Evolutionary conservation across 441 rosid species (phyloP).

Genomic region (Viola pubescens): DNA sequence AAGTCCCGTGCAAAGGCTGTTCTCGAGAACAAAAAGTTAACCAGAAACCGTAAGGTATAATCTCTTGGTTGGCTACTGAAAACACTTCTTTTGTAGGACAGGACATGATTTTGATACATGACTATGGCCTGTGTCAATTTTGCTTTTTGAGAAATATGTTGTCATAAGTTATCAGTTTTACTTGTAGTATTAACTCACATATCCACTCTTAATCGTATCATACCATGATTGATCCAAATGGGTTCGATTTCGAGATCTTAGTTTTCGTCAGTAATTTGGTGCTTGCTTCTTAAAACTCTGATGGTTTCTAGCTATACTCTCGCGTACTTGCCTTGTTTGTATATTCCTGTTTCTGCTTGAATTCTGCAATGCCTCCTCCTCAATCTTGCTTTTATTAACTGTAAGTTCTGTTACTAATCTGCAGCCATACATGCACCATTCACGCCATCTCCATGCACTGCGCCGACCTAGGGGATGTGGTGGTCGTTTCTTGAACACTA

Average conservation of each 20-base stretch:
- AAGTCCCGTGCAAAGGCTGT: constrained; percentile 82
- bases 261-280: too few relatives aligned
- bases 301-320: too few relatives aligned
- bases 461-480: constrained; percentile 88
- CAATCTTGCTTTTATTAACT: not conserved
- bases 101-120: not conserved
- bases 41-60: constrained; percentile 55
- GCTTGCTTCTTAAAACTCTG: too few relatives aligned
- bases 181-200: too few relatives aligned
- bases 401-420: constrained; percentile 14
- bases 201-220: too few relatives aligned
- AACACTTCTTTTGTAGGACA: not conserved
- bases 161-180: too few relatives aligned
- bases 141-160: too few relatives aligned
- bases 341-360: too few relatives aligned
- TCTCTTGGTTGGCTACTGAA: constrained; percentile 2
- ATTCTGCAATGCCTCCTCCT: not conserved
- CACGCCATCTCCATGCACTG: constrained; percentile 88
- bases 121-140: too few relatives aligned
- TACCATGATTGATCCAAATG: too few relatives aligned
- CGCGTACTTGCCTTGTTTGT: too few relatives aligned
- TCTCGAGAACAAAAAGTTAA: constrained; percentile 35
- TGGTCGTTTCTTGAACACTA: constrained; percentile 78
- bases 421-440: constrained; percentile 82
- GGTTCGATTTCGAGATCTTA: too few relatives aligned